Evolutionary conservation across 768 basidiomycete species (phyloP), one percentile per base, ranked within the genome.

Genomic region (Phlegmacium glaucopus): DNA sequence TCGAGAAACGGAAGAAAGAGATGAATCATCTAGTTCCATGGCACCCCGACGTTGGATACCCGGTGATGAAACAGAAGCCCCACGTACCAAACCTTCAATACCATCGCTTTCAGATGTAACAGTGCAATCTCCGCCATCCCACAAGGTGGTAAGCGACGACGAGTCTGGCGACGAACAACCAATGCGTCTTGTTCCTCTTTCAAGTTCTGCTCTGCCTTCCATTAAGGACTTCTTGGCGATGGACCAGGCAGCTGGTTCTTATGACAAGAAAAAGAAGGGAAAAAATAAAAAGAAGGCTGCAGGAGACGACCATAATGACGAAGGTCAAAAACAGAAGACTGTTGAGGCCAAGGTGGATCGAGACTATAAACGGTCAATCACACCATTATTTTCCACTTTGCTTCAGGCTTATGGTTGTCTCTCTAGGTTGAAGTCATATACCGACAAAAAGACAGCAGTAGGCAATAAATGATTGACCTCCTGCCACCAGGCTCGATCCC

Each of bases 181-280:
- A 6, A 70, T 72, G 52, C 82, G 84, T 32, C 78, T 96, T 9
- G 77, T 74, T 25, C 89, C 90, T 5, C 78, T 97, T 12, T 72
- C 77, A 42, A 86, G 89, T n/a, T 91, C 90, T 17, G 77, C 81
- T 6, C 58, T 94, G 13, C 89, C 90, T 28, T 92, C 90, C 12
- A 88, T 95, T 62, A 79, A 80, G 42, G 87, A 90, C 25, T 75
- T 96, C 50, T 69, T 97, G 32, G 86, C 83, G 6, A 79, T 87
- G 72, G 88, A 93, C 52, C 72, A 80, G 32, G 85, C 79, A 12
- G 79, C 76, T 5, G 80, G 78, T 52, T 77, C 78, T 48, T 73
- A 74, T 11, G 79, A 84, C 46, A 90, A 90, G 61, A 74, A 84
- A 53, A 79, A 74, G 53, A 83, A 86, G 52, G 75, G 79, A 46